These are phyloP conservation scores for Fusarium cyanostomum DNA, from an alignment of 2,329 filamentous ascomycete species.

Conservation along the genomic window DNA sequence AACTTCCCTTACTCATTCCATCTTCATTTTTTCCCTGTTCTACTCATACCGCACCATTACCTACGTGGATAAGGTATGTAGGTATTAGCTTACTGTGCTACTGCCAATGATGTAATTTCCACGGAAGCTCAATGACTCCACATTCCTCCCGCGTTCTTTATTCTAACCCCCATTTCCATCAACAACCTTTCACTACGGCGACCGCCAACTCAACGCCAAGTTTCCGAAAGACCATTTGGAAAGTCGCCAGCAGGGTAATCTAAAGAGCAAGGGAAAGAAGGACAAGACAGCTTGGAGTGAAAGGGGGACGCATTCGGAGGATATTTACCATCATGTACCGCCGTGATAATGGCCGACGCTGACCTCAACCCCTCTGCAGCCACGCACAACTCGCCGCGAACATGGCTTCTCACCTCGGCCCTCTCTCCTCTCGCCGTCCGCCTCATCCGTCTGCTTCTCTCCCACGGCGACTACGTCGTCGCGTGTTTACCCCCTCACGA, in stretches of 20 bases:
- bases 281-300: conserved; percentile 1
- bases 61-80: not conserved
- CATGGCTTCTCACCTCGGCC: conserved; percentile 92
- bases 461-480: conserved; percentile 91
- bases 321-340: conserved; percentile 37
- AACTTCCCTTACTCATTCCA: conserved; percentile 1
- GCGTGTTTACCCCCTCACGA: conserved; percentile 83
- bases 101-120: conserved; percentile 40
- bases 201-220: conserved; percentile 8
- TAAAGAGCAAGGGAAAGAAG: conserved; percentile 18
- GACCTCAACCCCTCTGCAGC: conserved; percentile 55
- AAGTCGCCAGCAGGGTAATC: conserved; percentile 25
- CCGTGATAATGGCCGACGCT: conserved; percentile 47
- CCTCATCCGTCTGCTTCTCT: conserved; percentile 80
- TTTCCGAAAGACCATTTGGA: not conserved
- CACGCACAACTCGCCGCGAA: conserved; percentile 78
- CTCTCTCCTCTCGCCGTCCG: conserved; percentile 86
- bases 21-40: not conserved
- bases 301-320: conserved; percentile 7
- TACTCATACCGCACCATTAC: conserved; percentile 2
- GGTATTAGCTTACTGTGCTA: not conserved
- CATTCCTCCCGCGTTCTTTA: conserved; percentile 28
- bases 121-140: conserved; percentile 33
- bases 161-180: conserved; percentile 9
- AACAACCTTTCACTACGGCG: not conserved